Conservation (phyloP, 2,329 filamentous ascomycete species). For the Clarireedia monteithiana region DNA sequence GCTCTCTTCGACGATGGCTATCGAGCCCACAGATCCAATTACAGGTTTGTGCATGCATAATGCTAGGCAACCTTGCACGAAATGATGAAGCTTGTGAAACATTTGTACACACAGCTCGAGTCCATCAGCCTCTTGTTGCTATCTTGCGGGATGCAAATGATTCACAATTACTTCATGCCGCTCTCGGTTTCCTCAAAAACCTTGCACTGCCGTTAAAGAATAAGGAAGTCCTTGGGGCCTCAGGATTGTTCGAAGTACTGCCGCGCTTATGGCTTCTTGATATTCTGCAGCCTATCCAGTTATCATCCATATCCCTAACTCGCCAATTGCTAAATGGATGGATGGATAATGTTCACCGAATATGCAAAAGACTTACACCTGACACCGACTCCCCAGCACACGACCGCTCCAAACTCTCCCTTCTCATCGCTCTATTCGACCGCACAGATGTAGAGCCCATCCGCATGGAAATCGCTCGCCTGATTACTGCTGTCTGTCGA, state of each 20-base stretch:
- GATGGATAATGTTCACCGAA: slow-evolving; percentile 40
- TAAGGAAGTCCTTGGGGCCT: slow-evolving; percentile 41
- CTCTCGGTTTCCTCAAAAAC: slow-evolving; percentile 56
- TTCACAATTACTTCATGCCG: slow-evolving; percentile 47
- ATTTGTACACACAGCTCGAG: slow-evolving; percentile 40
- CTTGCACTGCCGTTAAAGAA: slow-evolving; percentile 51
- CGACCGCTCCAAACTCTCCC: slow-evolving; percentile 31
- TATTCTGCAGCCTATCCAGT: slow-evolving; percentile 49
- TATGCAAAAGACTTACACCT: slow-evolving; percentile 37
- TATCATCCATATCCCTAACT: slow-evolving; percentile 49
- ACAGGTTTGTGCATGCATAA: slow-evolving; percentile 50
- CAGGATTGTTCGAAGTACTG: slow-evolving; percentile 41
- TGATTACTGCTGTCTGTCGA: slow-evolving; percentile 45
- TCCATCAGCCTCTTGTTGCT: slow-evolving; percentile 37
- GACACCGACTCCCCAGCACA: slow-evolving; percentile 31
- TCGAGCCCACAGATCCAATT: slow-evolving; percentile 35
- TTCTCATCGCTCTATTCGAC: slow-evolving; percentile 35
- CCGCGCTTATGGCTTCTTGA: slow-evolving; percentile 48
- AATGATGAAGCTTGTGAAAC: slow-evolving; percentile 45
- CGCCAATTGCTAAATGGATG: slow-evolving; percentile 49
- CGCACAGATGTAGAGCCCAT: slow-evolving; percentile 46
- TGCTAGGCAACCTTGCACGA: slow-evolving; percentile 53
- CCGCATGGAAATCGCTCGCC: slow-evolving; percentile 51
- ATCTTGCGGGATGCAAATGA: slow-evolving; percentile 38
- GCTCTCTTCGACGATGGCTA: slow-evolving; percentile 42